Percentiles rank a stretch among this genome's conserved stretches.
phyloP scores from a whole-genome alignment of 805 yeast genomes.

The Suhomyces vadensis region DNA sequence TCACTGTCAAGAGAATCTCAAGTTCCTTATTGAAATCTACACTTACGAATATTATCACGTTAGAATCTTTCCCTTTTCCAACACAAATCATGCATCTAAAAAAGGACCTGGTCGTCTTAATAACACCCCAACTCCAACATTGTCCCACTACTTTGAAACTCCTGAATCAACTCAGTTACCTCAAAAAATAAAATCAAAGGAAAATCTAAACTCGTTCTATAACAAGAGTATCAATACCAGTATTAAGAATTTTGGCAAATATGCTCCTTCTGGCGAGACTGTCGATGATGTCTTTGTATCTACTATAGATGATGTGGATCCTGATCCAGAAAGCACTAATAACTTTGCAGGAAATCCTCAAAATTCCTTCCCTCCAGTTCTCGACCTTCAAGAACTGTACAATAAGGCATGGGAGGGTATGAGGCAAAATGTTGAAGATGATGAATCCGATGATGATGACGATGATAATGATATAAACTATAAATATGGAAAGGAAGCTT shows the following conservation, averaged over 20 bases:
- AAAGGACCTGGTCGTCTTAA: constrained; percentile 8
- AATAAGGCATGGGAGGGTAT: constrained; percentile 15
- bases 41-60: constrained; percentile 48
- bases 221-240: constrained; percentile 8
- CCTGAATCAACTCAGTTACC: constrained; percentile 10
- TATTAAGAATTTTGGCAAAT: constrained; percentile 3
- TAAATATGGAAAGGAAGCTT: constrained; percentile 8
- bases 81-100: background rate
- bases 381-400: background rate
- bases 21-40: constrained; percentile 46
- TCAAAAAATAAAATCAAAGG: background rate
- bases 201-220: constrained; percentile 8
- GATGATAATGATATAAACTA: constrained; percentile 4
- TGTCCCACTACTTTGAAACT: constrained; percentile 13
- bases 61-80: constrained; percentile 15
- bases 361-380: constrained; percentile 11
- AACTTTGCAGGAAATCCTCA: background rate
- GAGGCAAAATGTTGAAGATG: constrained; percentile 3
- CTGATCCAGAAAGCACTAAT: background rate
- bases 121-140: constrained; percentile 14
- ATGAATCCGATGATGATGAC: constrained; percentile 9
- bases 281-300: constrained; percentile 20
- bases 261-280: constrained; percentile 1
- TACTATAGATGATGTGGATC: constrained; percentile 27
- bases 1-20: constrained; percentile 49